Evolutionary conservation across 2,329 filamentous ascomycete species (phyloP).

Genomic region (Fusarium coicis): DNA sequence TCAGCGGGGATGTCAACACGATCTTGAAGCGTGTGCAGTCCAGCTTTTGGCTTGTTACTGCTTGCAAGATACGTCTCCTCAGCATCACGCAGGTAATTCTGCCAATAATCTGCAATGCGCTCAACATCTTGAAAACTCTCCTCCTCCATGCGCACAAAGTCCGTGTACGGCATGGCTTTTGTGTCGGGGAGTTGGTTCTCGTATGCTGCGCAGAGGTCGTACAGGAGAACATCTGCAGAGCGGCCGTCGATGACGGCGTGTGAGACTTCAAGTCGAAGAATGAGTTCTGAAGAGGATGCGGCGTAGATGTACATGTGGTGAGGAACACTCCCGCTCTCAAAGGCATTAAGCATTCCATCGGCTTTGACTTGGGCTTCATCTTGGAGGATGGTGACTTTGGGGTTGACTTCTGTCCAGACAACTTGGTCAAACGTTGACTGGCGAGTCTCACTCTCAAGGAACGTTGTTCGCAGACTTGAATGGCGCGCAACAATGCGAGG

Average conservation of each 20-base stretch:
- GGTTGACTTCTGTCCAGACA: not conserved
- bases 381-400: not conserved
- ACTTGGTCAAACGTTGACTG: slow-evolving; percentile 1
- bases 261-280: not conserved
- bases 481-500: not conserved
- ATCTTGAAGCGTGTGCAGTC: not conserved
- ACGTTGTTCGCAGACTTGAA: not conserved
- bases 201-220: not conserved
- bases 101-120: not conserved
- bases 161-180: not conserved
- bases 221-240: slow-evolving; percentile 12
- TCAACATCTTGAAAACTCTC: not conserved
- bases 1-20: not conserved
- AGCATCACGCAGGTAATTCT: not conserved
- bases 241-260: slow-evolving; percentile 11
- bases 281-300: not conserved
- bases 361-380: not conserved
- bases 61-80: not conserved
- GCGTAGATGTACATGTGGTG: slow-evolving; percentile 4
- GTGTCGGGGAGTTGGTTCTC: not conserved
- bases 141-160: not conserved
- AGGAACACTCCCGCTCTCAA: not conserved
- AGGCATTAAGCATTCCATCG: not conserved
- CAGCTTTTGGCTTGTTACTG: not conserved
- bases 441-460: not conserved